These are phyloP conservation scores for Penicillium sp. DNA, from an alignment of 2,329 filamentous ascomycete genomes.

Conservation along the genomic window DNA sequence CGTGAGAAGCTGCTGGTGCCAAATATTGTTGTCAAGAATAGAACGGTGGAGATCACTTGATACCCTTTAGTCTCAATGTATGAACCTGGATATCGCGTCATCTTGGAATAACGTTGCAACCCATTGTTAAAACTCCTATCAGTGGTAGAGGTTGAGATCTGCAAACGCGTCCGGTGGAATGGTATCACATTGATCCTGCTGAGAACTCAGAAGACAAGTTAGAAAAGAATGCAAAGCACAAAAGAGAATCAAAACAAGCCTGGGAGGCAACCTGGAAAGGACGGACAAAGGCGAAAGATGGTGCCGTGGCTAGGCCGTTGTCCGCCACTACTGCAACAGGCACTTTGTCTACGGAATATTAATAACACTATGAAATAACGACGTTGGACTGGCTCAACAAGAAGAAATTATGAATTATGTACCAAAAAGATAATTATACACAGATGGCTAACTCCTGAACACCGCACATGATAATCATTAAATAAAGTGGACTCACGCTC, in stretches of 20 bases:
- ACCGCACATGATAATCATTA: neutral
- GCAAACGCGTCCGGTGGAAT: no score
- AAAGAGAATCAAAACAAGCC: no score
- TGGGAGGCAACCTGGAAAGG: no score
- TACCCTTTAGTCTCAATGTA: conserved; percentile 40
- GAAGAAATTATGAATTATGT: neutral
- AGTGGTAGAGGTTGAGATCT: no score
- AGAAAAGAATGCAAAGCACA: no score
- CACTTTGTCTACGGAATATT: no score
- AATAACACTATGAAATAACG: no score
- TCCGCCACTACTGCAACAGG: no score
- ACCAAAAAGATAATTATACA: neutral
- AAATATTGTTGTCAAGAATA: conserved; percentile 31
- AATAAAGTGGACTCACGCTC: neutral
- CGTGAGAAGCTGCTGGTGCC: conserved; percentile 27
- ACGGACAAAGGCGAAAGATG: no score
- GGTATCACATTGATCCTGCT: no score
- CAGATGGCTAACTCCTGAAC: neutral
- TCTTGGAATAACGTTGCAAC: conserved; percentile 9
- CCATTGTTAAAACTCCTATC: neutral
- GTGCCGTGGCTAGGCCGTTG: no score
- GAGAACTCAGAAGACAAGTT: no score
- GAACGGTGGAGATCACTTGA: conserved; percentile 3
- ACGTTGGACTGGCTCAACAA: neutral
- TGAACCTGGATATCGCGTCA: conserved; percentile 44